Base-by-base conservation (phyloP, 495 filamentous ascomycete species). In the Aspergillus leporis region DNA sequence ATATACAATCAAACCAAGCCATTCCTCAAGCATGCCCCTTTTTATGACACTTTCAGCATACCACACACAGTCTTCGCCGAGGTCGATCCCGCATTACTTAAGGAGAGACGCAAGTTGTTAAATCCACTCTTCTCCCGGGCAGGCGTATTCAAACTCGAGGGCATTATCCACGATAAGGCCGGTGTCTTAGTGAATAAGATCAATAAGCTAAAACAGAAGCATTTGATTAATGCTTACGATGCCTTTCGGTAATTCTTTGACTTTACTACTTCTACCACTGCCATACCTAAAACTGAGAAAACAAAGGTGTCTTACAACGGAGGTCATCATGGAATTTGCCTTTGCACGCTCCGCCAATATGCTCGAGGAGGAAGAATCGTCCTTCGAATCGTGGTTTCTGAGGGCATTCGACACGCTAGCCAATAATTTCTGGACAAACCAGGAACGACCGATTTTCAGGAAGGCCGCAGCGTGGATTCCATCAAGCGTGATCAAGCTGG, bases 1-100 rank as follows among this genome's bases (percentile, higher is more conserved):
- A 59, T 62, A 19, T 62, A 62, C 47, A 56, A 6, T 12, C 55
- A 62, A 30, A 19, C 14, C 13, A 30, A 38, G 18, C 49, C 60
- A 1, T 62, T 62, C 18, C 55, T 43, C 40, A 62, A 62, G 21
- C 10, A 58, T 36, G 30, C 23, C 0, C 9, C 13, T 2, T 62
- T 59, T 31, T 62, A 59, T 30, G 32, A 52, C 22, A 28, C 38
- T 10, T 62, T 59, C 51, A 51, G 46, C 9, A 51, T 56, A 16
- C 45, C 51, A 1, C 50, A 59, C 31, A 51, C 61, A 2, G 13
- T 55, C 18, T 54, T 58, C 12, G 32, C 55, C 2, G 61, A 62
- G 45, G 14, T 6, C 0, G 61, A 62, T 7, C 19, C 21, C 4
- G 18, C 14, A 0, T 1, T 55, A 14, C 51, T 55, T 43, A 55